Evolutionary conservation across 768 basidiomycete species (phyloP).

Genomic region (Leccinum aurantiacum): DNA sequence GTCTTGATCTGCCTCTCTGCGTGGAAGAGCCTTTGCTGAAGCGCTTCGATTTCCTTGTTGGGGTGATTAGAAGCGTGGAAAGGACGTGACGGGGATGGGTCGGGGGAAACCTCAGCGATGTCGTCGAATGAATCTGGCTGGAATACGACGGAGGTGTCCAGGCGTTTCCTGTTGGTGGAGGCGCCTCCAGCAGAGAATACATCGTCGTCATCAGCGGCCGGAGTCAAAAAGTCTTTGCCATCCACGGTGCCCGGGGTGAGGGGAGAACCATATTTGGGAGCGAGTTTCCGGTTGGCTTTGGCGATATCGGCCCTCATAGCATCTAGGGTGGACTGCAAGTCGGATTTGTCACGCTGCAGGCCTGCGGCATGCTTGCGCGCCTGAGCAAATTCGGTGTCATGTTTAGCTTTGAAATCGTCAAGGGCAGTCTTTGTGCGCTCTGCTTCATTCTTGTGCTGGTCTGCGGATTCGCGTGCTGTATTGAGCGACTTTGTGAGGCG

Average conservation of each 20-base stretch:
- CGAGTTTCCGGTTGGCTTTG: slow-evolving; percentile 57
- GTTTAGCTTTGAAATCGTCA: slow-evolving; percentile 81
- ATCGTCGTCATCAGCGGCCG: slow-evolving; percentile 61
- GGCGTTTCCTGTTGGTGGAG: slow-evolving; percentile 60
- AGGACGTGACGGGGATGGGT: slow-evolving; percentile 57
- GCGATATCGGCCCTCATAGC: slow-evolving; percentile 69
- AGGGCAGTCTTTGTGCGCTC: slow-evolving; percentile 65
- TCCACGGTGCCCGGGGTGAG: slow-evolving; percentile 61
- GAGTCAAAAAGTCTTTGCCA: slow-evolving; percentile 53
- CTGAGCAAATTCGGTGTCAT: slow-evolving; percentile 93
- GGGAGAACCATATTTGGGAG: slow-evolving; percentile 67
- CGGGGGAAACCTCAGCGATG: slow-evolving; percentile 54
- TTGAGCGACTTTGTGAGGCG: slow-evolving; percentile 75
- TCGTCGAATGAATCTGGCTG: slow-evolving; percentile 49
- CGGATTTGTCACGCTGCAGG: slow-evolving; percentile 88
- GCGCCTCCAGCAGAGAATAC: slow-evolving; percentile 63
- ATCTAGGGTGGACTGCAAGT: slow-evolving; percentile 82
- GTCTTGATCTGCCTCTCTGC: slow-evolving; percentile 85
- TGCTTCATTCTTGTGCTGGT: slow-evolving; percentile 83
- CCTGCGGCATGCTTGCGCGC: slow-evolving; percentile 86
- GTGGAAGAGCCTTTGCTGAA: slow-evolving; percentile 80
- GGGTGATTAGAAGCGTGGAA: slow-evolving; percentile 76
- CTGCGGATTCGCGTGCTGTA: slow-evolving; percentile 68
- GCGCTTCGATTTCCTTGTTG: slow-evolving; percentile 75
- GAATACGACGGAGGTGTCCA: slow-evolving; percentile 49